Base-by-base conservation (phyloP, 352 stramenopile genomes). In the Blastocystis sp. region DNA sequence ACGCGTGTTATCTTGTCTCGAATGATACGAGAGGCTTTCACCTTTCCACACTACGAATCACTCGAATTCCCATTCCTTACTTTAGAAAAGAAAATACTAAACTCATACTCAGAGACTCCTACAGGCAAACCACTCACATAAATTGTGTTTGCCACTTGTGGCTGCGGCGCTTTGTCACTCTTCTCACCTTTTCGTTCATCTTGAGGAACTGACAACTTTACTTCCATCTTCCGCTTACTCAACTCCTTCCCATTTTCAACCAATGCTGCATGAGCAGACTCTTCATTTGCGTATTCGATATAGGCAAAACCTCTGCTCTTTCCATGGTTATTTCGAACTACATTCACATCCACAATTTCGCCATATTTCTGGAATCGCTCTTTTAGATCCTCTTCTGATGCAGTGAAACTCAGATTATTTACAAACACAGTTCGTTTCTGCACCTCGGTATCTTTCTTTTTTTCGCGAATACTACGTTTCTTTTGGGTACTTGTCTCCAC, bases 251-350 rank as follows among this genome's bases (percentile, higher is more conserved):
- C 94, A 87, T 93, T 95, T 79, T 93, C 92, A 90, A 93, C 93
- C 54, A 93, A 91, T 62, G 93, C 93, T 62, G 92, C 90, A 30
- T 94, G 87, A 5, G 94, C 93, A 65, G 93, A 92, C n/a, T 94
- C 92, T 81, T 95, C 93, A 20, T 78, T 94, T n/a, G 92, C 92
- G 76, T 95, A 96, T 91, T 95, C 93, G 26, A 96, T 93, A 89
- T 85, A 85, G 8, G 50, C 73, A 43, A 85, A 85, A n/a, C 73
- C 73, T 16, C 73, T 24, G 43, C 43, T 45, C 45, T 85, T 85
- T 7, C 73, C 73, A 55, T 85, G 73, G 50, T 85, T 85, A 66
- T 85, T 85, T 4, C 73, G 34, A 26, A 85, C 73, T 6, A 85
- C 53, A 9, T 13, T 85, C 18, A 85, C 56, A 16, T 47, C 56